These are phyloP conservation scores for Sugiyamaella boreocaroliniensis DNA, from an alignment of 805 yeast genomes.

Conservation along the genomic window DNA sequence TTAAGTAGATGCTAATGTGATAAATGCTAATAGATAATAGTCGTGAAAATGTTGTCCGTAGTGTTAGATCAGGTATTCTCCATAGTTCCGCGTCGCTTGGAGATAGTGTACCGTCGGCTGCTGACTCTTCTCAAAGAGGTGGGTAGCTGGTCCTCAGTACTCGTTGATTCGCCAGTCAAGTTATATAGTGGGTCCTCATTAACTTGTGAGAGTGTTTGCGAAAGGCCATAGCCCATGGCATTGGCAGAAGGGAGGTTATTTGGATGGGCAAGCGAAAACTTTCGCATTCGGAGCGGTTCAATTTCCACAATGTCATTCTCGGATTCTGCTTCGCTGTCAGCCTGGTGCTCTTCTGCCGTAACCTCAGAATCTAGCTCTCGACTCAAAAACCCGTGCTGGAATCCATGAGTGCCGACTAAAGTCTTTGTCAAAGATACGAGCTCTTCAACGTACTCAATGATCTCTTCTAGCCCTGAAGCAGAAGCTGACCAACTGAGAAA, in stretches of 20 bases:
- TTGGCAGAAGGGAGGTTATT: background rate
- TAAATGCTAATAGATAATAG: background rate
- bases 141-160: background rate
- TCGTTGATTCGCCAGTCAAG: background rate
- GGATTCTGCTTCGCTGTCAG: background rate
- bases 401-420: slow-evolving; percentile 44
- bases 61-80: background rate
- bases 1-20: slow-evolving; percentile 24
- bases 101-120: background rate
- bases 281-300: background rate
- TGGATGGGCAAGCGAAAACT: background rate
- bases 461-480: slow-evolving; percentile 43
- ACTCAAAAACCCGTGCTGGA: slow-evolving; percentile 46
- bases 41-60: too few species aligned
- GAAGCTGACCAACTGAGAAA: slow-evolving; percentile 47
- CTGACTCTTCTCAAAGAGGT: slow-evolving; percentile 4
- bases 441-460: slow-evolving; percentile 45
- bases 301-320: background rate
- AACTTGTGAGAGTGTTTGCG: slow-evolving; percentile 1
- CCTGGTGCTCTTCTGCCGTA: slow-evolving; percentile 8
- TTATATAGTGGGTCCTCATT: background rate
- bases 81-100: background rate
- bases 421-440: slow-evolving; percentile 36
- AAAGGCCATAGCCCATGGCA: background rate
- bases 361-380: slow-evolving; percentile 33